Evolutionary conservation across 345 rosid species (phyloP).

Genomic region (Pugionium cornutum): DNA sequence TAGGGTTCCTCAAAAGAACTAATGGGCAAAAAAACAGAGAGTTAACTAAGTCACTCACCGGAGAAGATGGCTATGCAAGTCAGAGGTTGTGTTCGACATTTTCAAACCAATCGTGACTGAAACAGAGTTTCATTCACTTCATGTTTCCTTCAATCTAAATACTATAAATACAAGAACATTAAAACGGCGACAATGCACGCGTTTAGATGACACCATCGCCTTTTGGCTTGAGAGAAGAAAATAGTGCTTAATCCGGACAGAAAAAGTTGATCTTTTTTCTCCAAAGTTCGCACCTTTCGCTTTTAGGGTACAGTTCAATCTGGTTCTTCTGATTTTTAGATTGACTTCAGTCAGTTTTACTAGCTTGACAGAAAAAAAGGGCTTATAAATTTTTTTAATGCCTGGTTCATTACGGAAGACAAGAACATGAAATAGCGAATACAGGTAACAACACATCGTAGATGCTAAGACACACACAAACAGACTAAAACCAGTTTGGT

Average conservation of each 20-base stretch:
- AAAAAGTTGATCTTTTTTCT: not conserved
- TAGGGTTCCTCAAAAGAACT: conserved; percentile 11
- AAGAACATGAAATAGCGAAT: conserved; percentile 11
- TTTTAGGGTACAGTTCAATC: not conserved
- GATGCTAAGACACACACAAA: not conserved
- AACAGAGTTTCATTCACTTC: conserved; percentile 1
- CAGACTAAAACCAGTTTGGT: conserved; percentile 15
- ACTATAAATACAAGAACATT: not conserved
- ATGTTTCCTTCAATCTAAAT: not conserved
- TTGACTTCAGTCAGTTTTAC: not conserved
- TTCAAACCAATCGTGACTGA: conserved; percentile 9
- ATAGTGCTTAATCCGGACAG: not conserved
- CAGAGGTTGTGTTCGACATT: conserved; percentile 44
- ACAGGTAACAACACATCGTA: conserved; percentile 2
- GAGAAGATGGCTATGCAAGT: conserved; percentile 50
- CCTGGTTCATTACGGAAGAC: conserved; percentile 20
- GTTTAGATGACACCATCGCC: not conserved
- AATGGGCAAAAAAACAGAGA: not conserved
- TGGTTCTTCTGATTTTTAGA: not conserved
- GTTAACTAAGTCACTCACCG: conserved; percentile 43
- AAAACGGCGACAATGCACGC: conserved; percentile 9
- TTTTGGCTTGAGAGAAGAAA: not conserved
- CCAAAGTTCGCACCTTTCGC: conserved; percentile 12
- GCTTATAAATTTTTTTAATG: not conserved
- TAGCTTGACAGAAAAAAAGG: too few relatives aligned